Percentiles rank a stretch among this genome's conserved stretches.
These are phyloP conservation scores for Tripterygium wilfordii DNA, from an alignment of 177 flowering plant genomes.

Conservation along the genomic window DNA sequence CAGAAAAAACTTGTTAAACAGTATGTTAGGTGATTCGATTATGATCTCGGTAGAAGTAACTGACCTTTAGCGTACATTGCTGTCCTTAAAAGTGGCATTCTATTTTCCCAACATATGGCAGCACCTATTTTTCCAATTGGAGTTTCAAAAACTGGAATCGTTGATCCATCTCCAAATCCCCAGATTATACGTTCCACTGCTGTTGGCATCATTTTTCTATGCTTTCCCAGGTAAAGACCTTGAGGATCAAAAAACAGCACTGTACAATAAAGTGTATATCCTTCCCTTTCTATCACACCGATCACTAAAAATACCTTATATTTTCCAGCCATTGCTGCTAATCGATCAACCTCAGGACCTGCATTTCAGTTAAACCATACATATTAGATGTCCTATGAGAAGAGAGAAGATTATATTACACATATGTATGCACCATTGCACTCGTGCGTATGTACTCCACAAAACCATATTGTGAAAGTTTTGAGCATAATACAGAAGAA, in stretches of 20 bases:
- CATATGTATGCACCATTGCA: too few species aligned
- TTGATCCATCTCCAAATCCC: slow-evolving; percentile 98
- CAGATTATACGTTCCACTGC: slow-evolving; percentile 86
- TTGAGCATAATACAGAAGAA: too few species aligned
- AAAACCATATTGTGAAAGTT: too few species aligned
- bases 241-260: slow-evolving; percentile 85
- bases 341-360: slow-evolving; percentile 92
- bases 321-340: slow-evolving; percentile 92
- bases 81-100: slow-evolving; percentile 91
- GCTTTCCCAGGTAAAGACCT: slow-evolving; percentile 88
- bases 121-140: slow-evolving; percentile 87
- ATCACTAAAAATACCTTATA: slow-evolving; percentile 80
- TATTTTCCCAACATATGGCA: slow-evolving; percentile 95
- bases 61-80: slow-evolving; percentile 94
- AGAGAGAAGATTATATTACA: too few species aligned
- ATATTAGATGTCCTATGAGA: too few species aligned
- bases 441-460: too few species aligned
- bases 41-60: slow-evolving; percentile 1
- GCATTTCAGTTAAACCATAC: too few species aligned
- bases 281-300: slow-evolving; percentile 92
- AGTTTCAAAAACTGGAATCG: slow-evolving; percentile 86
- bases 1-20: too few species aligned
- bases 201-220: slow-evolving; percentile 92
- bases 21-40: too few species aligned
- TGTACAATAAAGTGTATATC: slow-evolving; percentile 84